Percentiles rank a stretch among this genome's conserved stretches.
Conservation (phyloP, 2,329 filamentous ascomycete genomes). For the Ophiocordyceps sinensis region DNA sequence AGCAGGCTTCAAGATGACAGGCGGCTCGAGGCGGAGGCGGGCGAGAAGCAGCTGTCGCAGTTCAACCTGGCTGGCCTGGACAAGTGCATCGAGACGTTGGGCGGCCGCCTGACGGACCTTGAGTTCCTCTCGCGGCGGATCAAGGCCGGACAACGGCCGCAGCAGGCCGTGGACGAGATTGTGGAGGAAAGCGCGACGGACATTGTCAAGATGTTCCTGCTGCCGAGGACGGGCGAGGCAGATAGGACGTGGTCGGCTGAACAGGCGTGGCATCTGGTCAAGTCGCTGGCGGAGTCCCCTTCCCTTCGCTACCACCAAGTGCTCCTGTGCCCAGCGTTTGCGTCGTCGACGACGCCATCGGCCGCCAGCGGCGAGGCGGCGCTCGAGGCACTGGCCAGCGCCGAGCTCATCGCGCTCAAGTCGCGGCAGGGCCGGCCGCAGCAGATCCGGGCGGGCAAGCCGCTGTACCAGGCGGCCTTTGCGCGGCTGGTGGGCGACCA, state of each 20-base stretch:
- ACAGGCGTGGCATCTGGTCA: slow-evolving; percentile 85
- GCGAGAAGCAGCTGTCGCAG: slow-evolving; percentile 11
- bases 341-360: slow-evolving; percentile 31
- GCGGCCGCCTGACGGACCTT: slow-evolving; percentile 87
- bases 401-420: slow-evolving; percentile 70
- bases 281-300: slow-evolving; percentile 54
- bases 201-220: slow-evolving; percentile 83
- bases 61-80: slow-evolving; percentile 58
- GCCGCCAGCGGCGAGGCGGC: slow-evolving; percentile 55
- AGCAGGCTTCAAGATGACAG: slow-evolving; percentile 51
- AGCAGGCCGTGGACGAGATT: slow-evolving; percentile 72
- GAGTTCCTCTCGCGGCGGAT: slow-evolving; percentile 87
- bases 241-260: slow-evolving; percentile 60
- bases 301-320: slow-evolving; percentile 74
- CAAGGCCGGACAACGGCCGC: slow-evolving; percentile 71
- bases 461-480: slow-evolving; percentile 79
- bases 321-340: slow-evolving; percentile 62
- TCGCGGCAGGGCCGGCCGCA: slow-evolving; percentile 63
- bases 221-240: slow-evolving; percentile 37
- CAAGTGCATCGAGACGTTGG: slow-evolving; percentile 64
- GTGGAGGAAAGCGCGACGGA: slow-evolving; percentile 80
- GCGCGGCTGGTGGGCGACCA: slow-evolving; percentile 53
- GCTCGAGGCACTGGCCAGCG: slow-evolving; percentile 66
- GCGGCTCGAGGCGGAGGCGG: slow-evolving; percentile 12
- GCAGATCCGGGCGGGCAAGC: slow-evolving; percentile 65